Evolutionary conservation across 768 basidiomycete species (phyloP).

Genomic region (Psilocybe tampanensis): DNA sequence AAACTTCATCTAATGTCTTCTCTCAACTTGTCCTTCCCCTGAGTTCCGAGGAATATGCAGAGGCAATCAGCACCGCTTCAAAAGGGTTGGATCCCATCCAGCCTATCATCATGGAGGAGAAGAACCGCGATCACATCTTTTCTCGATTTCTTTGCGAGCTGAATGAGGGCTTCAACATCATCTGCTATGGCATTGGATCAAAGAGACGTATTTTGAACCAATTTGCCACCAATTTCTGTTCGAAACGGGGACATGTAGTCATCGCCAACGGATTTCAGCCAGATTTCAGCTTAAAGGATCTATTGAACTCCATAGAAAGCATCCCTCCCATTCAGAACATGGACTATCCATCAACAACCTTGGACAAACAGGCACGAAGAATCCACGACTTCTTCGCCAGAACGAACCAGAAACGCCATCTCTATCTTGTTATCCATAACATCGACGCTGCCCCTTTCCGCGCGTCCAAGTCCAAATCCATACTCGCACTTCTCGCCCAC

Average conservation of each 20-base stretch:
- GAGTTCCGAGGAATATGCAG: constrained; percentile 60
- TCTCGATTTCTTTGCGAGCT: constrained; percentile 72
- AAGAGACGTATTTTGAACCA: constrained; percentile 78
- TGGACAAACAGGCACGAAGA: constrained; percentile 66
- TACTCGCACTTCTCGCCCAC: constrained; percentile 72
- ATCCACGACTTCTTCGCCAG: constrained; percentile 65
- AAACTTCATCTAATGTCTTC: constrained; percentile 81
- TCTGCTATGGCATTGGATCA: constrained; percentile 90
- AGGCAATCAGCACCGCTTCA: constrained; percentile 36
- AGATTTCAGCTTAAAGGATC: constrained; percentile 64
- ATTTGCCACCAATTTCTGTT: constrained; percentile 63
- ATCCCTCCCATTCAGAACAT: constrained; percentile 43
- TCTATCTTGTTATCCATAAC: constrained; percentile 88
- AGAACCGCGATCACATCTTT: constrained; percentile 44
- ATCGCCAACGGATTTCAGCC: constrained; percentile 82
- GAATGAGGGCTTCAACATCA: constrained; percentile 80
- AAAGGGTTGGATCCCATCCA: constrained; percentile 33
- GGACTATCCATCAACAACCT: constrained; percentile 37
- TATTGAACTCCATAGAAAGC: constrained; percentile 62
- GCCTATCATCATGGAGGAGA: constrained; percentile 33
- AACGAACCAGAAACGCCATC: constrained; percentile 37
- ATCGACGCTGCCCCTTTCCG: constrained; percentile 81
- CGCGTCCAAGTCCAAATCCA: constrained; percentile 58
- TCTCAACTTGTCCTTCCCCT: constrained; percentile 75
- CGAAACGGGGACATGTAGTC: constrained; percentile 69